Evolutionary conservation across 768 basidiomycete genomes (phyloP).

Genomic region (Strobilomyces confusus): DNA sequence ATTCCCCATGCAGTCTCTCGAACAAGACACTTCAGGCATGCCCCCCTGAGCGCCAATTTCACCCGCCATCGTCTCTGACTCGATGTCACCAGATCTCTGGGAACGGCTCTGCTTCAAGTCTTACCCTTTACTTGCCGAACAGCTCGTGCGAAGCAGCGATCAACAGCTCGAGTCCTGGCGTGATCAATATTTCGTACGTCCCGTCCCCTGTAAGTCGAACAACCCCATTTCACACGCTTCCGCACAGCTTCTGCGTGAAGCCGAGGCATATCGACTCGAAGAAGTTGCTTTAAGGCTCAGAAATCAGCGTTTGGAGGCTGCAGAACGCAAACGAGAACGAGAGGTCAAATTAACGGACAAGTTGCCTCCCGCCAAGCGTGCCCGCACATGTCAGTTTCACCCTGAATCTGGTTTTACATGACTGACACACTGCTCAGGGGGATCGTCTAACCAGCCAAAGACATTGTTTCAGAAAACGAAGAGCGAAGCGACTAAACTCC

Average conservation of each 20-base stretch:
- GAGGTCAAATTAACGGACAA: conserved; percentile 73
- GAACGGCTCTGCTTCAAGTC: conserved; percentile 56
- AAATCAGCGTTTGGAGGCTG: conserved; percentile 62
- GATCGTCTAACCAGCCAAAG: conserved; percentile 46
- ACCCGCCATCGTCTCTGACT: conserved; percentile 3
- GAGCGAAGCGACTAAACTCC: conserved; percentile 63
- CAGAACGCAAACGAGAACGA: conserved; percentile 71
- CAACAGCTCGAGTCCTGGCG: conserved; percentile 62
- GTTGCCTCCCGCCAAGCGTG: conserved; percentile 62
- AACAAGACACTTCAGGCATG: conserved; percentile 53
- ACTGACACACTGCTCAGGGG: conserved; percentile 33
- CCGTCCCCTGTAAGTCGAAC: not conserved
- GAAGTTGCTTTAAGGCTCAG: conserved; percentile 60
- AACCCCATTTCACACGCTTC: conserved; percentile 6
- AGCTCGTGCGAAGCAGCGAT: conserved; percentile 38
- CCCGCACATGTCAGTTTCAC: conserved; percentile 49
- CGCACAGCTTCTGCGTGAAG: conserved; percentile 49
- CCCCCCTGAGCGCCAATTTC: not conserved
- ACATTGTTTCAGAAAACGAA: conserved; percentile 76
- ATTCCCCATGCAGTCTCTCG: conserved; percentile 42
- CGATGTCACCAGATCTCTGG: conserved; percentile 56
- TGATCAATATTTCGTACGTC: conserved; percentile 62
- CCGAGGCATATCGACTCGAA: conserved; percentile 62
- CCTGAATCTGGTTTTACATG: not conserved
- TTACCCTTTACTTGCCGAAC: conserved; percentile 52